These are phyloP conservation scores for Pinus tabuliformis DNA, from an alignment of 75 land plant genomes.

Conservation along the genomic window DNA sequence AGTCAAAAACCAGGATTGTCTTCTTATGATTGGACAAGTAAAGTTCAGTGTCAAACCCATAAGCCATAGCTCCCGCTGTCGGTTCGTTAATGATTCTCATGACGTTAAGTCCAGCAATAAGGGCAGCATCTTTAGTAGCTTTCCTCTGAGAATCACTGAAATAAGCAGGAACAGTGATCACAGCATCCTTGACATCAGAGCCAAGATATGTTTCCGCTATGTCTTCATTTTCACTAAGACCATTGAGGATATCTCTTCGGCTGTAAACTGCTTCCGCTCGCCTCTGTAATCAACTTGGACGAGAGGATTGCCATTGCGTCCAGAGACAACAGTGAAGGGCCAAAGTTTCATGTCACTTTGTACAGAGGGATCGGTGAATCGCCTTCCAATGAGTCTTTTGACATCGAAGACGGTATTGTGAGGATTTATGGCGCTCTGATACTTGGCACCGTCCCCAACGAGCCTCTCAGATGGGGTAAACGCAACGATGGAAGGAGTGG, in stretches of 20 bases:
- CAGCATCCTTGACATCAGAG: conserved; percentile 13
- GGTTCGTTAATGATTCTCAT: conserved; percentile 30
- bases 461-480: no score
- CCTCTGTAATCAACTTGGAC: conserved; percentile 14
- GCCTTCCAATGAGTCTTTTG: conserved; percentile 33
- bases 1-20: conserved; percentile 20
- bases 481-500: no score
- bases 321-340: conserved; percentile 7
- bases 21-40: conserved; percentile 4
- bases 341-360: neutral
- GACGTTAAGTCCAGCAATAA: conserved; percentile 27
- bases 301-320: conserved; percentile 15
- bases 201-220: conserved; percentile 19
- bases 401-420: conserved; percentile 15
- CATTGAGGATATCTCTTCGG: conserved; percentile 34
- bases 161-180: conserved; percentile 15
- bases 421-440: conserved; percentile 11
- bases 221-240: conserved; percentile 13
- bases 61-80: conserved; percentile 30
- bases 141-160: conserved; percentile 12
- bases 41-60: conserved; percentile 14
- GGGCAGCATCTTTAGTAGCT: conserved; percentile 32
- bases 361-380: conserved; percentile 22
- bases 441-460: no score
- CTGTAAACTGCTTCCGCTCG: conserved; percentile 19